Evolutionary conservation across 2,329 filamentous ascomycete genomes (phyloP).

Genomic region (Fusarium sp.): DNA sequence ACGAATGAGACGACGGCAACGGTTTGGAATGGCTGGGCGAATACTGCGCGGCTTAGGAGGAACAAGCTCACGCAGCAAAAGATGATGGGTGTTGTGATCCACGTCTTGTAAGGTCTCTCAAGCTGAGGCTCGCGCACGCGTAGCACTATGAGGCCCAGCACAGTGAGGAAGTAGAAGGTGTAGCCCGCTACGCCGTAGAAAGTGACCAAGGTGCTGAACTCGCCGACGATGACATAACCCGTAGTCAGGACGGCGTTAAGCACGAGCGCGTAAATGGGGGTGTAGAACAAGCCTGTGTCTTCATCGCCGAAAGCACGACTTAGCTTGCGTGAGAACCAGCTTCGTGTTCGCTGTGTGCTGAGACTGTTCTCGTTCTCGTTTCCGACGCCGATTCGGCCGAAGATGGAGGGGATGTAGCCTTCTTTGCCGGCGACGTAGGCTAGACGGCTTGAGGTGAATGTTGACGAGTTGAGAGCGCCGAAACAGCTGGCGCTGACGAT

Average conservation of each 20-base stretch:
- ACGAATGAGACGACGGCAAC: constrained; percentile 89
- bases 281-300: constrained; percentile 86
- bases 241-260: constrained; percentile 82
- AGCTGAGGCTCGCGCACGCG: constrained; percentile 88
- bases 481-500: constrained; percentile 94
- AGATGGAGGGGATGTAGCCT: constrained; percentile 87
- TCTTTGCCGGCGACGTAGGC: constrained; percentile 96
- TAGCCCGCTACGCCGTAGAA: constrained; percentile 99
- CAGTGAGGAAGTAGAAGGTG: constrained; percentile 96
- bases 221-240: constrained; percentile 85
- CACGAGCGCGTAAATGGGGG: constrained; percentile 90
- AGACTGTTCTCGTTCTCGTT: constrained; percentile 54
- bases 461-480: constrained; percentile 92
- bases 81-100: constrained; percentile 96
- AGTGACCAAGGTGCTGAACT: constrained; percentile 91
- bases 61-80: constrained; percentile 99
- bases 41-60: constrained; percentile 86
- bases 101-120: constrained; percentile 92
- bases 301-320: constrained; percentile 79
- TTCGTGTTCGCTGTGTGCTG: constrained; percentile 61
- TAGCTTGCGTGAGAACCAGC: constrained; percentile 70
- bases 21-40: constrained; percentile 92
- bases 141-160: constrained; percentile 91
- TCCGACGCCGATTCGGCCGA: constrained; percentile 83
- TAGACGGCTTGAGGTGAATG: constrained; percentile 91